Evolutionary conservation across 1,284 basidiomycete species (phyloP).

Genomic region (Butyriboletus appendiculatus): DNA sequence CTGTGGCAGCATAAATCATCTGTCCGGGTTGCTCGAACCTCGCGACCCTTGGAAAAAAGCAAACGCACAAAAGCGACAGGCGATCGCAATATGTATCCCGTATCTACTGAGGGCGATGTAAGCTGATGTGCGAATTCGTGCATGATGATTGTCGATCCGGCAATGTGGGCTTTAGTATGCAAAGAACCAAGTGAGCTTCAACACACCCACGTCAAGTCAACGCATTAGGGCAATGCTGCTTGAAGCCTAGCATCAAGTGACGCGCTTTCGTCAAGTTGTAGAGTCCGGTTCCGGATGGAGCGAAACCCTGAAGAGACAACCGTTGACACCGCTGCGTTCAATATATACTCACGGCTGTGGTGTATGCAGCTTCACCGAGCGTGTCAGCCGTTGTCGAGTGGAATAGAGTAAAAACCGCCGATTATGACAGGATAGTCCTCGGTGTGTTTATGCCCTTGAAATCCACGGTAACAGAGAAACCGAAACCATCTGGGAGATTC

Average conservation of each 20-base stretch:
- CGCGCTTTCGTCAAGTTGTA: not conserved
- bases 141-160: not conserved
- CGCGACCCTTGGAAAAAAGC: not conserved
- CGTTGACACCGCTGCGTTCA: not conserved
- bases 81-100: conserved; percentile 13
- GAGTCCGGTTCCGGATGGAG: not conserved
- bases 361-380: not conserved
- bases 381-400: not conserved
- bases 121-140: not conserved
- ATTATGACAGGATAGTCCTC: not conserved
- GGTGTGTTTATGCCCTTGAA: not conserved
- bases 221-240: not conserved
- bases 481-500: not conserved
- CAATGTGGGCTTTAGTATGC: too few relatives aligned
- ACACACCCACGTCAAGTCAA: not conserved
- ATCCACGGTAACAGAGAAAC: not conserved
- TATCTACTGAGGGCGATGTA: conserved; percentile 13
- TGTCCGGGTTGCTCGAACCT: not conserved
- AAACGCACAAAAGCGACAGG: conserved; percentile 20
- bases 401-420: not conserved
- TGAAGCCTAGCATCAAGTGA: too few relatives aligned
- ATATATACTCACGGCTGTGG: not conserved
- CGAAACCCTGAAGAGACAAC: not conserved
- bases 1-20: conserved; percentile 10
- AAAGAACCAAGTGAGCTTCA: not conserved